phyloP scores from a whole-genome alignment of 805 yeast species.

The Cyberlindnera subsufficiens region DNA sequence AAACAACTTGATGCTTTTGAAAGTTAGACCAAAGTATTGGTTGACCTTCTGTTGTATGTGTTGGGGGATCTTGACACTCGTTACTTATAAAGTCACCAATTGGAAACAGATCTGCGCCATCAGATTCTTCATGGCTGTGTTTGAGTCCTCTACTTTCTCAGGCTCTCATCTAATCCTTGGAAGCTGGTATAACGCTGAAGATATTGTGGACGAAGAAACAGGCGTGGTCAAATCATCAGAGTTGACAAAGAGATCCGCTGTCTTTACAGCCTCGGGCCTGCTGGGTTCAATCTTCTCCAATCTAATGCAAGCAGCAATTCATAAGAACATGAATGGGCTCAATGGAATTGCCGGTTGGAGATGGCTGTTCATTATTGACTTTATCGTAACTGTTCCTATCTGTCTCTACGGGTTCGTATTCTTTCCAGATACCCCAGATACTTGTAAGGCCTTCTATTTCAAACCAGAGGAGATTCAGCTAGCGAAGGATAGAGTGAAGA shows the following conservation, averaged over 20 bases:
- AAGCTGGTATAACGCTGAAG: conserved; percentile 42
- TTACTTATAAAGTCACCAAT: conserved; percentile 40
- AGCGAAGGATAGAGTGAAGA: conserved; percentile 38
- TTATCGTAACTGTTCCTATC: conserved; percentile 51
- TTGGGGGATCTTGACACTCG: conserved; percentile 54
- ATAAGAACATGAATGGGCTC: conserved; percentile 30
- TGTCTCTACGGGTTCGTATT: conserved; percentile 49
- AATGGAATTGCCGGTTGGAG: conserved; percentile 55
- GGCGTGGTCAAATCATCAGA: conserved; percentile 29
- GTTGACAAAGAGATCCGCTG: conserved; percentile 44
- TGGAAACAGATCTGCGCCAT: conserved; percentile 48
- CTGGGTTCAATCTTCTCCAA: conserved; percentile 51
- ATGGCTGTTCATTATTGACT: conserved; percentile 64
- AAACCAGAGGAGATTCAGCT: conserved; percentile 33
- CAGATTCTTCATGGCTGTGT: conserved; percentile 55
- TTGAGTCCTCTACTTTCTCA: conserved; percentile 51
- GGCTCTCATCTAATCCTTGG: conserved; percentile 53
- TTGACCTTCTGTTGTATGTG: conserved; percentile 44
- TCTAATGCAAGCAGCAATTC: conserved; percentile 52
- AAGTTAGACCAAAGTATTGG: conserved; percentile 53
- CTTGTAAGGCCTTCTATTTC: conserved; percentile 36
- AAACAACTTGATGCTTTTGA: conserved; percentile 45
- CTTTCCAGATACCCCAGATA: conserved; percentile 56
- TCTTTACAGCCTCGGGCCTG: conserved; percentile 51
- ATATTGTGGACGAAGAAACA: conserved; percentile 18